Evolutionary conservation across 2,329 filamentous ascomycete species (phyloP), one percentile per base, ranked within the genome.

Genomic region (Escovopsis sp.): DNA sequence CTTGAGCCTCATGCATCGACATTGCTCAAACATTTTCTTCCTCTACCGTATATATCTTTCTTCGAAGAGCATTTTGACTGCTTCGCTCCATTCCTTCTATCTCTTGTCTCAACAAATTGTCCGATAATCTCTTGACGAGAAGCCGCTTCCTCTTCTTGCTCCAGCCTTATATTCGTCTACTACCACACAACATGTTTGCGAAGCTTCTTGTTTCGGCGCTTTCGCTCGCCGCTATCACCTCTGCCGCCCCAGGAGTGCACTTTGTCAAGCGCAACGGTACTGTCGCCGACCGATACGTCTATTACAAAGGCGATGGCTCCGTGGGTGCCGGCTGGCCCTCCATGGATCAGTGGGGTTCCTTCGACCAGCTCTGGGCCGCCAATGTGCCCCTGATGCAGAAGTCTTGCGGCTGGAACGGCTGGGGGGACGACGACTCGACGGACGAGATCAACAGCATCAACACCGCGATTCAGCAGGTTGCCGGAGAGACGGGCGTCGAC

Each of bases 371-470:
- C n/a, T 46, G 42, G 43, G 34, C 35, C 14, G 34, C 39, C 39
- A 39, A 45, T 36, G 33, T 42, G 14, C 37, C 40, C 10, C 34
- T 42, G 14, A 40, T 43, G 37, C 36, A 37, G 15, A 23, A 39
- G 23, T 43, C 42, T 5, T 43, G 40, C 31, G 30, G 32, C 28
- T 43, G 41, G 41, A 43, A 43, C 17, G 36, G 36, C 35, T 43
- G 42, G 42, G 40, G 41, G 17, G 36, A 26, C 16, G 33, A 42
- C 26, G 35, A 42, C 33, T 40, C 38, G 5, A 29, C 27, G 9
- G 14, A 29, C 4, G 40, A 46, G 36, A 32, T 94, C 13, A 18
- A 23, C 17, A 34, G 38, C 21, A 43, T 40, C 27, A 23, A 36
- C 21, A 39, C 30, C 17, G 47, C 49, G 32, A 62, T 64, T 37